Evolutionary conservation across 768 basidiomycete species (phyloP).

Genomic region (Psilocybe sp.): DNA sequence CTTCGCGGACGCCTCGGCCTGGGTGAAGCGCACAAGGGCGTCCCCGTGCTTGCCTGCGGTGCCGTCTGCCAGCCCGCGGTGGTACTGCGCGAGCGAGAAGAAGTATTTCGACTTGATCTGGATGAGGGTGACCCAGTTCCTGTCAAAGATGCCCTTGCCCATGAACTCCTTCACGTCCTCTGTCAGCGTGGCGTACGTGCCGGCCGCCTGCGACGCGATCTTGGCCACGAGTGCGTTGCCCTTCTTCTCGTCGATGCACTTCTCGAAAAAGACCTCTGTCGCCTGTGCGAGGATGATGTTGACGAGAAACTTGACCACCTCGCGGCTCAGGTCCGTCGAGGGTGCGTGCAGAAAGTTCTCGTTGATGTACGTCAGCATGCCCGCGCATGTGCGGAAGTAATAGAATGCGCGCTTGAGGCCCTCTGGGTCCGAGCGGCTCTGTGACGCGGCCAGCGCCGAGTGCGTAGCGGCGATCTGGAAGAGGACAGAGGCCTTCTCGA

Average conservation of each 20-base stretch:
- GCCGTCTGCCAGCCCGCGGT: slow-evolving; percentile 77
- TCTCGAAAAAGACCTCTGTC: slow-evolving; percentile 95
- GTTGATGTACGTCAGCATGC: slow-evolving; percentile 98
- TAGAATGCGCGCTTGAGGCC: slow-evolving; percentile 92
- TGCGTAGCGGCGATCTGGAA: slow-evolving; percentile 96
- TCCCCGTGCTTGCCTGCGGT: slow-evolving; percentile 82
- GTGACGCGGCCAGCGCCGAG: slow-evolving; percentile 83
- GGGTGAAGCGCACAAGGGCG: slow-evolving; percentile 71
- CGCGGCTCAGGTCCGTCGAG: slow-evolving; percentile 88
- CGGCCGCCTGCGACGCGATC: slow-evolving; percentile 79
- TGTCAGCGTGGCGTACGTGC: slow-evolving; percentile 74
- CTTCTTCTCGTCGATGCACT: slow-evolving; percentile 92
- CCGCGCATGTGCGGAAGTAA: slow-evolving; percentile 86
- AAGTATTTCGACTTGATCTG: slow-evolving; percentile 95
- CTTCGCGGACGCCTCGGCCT: slow-evolving; percentile 79
- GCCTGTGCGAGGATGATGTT: slow-evolving; percentile 90
- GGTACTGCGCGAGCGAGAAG: slow-evolving; percentile 80
- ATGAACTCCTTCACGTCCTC: slow-evolving; percentile 97
- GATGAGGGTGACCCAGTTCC: slow-evolving; percentile 88
- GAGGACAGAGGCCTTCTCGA: slow-evolving; percentile 96
- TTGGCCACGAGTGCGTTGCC: slow-evolving; percentile 72
- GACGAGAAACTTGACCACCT: slow-evolving; percentile 91
- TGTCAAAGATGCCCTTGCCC: slow-evolving; percentile 92
- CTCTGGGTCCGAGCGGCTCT: slow-evolving; percentile 86
- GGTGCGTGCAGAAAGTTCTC: slow-evolving; percentile 99